These are phyloP conservation scores for Physcomitrellopsis africana DNA, from an alignment of 225 moss, liverwort and hornwort genomes.

Conservation along the genomic window DNA sequence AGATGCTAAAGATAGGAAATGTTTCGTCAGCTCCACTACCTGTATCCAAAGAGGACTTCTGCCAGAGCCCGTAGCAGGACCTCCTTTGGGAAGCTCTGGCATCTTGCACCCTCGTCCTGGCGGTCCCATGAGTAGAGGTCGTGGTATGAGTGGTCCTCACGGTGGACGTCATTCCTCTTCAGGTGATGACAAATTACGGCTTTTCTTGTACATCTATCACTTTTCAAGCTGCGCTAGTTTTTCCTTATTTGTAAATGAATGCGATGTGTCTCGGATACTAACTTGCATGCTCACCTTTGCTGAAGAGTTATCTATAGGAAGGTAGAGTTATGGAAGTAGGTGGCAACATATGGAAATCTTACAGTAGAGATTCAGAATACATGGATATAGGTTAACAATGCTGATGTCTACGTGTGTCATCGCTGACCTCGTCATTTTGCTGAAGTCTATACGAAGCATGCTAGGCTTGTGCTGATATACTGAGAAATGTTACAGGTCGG, in stretches of 20 bases:
- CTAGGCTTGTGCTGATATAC: constrained; percentile 5
- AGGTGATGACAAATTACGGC: constrained; percentile 31
- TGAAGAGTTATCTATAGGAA: neutral
- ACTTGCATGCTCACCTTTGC: neutral
- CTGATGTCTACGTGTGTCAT: neutral
- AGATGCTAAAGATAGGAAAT: constrained; percentile 78
- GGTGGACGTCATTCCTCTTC: constrained; percentile 56
- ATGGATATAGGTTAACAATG: neutral
- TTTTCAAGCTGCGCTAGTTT: neutral
- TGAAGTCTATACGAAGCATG: neutral
- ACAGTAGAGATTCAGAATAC: neutral
- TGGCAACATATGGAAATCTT: too few species aligned
- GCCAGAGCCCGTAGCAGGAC: constrained; percentile 59
- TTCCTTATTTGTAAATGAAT: neutral
- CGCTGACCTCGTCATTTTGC: neutral
- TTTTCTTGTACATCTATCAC: constrained; percentile 4
- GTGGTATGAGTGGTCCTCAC: constrained; percentile 41
- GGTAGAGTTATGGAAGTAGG: constrained; percentile 1
- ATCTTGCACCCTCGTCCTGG: constrained; percentile 58
- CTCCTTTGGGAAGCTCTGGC: constrained; percentile 50
- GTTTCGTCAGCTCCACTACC: constrained; percentile 69
- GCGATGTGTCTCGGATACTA: neutral
- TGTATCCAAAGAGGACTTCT: constrained; percentile 85
- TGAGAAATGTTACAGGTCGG: constrained; percentile 41
- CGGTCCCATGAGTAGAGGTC: constrained; percentile 49